A percentile compares a stretch with the other conserved stretches of the same genome.
These are phyloP conservation scores for Scheffersomyces titani DNA, from an alignment of 1,139 yeast genomes.

Conservation along the genomic window DNA sequence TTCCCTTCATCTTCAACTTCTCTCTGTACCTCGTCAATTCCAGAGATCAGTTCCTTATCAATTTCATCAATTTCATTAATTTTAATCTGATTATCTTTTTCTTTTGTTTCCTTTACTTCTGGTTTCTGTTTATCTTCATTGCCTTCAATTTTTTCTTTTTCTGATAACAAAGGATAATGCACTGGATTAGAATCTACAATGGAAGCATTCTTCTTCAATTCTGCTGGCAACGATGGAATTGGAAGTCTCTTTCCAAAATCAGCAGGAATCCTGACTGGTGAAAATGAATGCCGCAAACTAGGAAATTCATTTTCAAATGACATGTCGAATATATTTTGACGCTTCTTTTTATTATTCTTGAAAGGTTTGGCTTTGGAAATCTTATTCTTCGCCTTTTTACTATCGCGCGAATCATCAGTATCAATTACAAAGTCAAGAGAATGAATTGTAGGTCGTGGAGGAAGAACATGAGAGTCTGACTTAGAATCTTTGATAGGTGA, in stretches of 20 bases:
- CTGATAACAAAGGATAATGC: neutral
- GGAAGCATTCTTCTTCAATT: neutral
- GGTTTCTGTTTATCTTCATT: neutral
- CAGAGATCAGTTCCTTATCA: neutral
- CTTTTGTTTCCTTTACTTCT: neutral
- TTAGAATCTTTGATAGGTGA: conserved; percentile 10
- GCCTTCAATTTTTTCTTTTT: neutral
- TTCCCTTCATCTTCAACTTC: neutral
- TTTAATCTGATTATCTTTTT: neutral
- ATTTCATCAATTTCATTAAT: conserved; percentile 1
- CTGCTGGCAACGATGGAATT: neutral
- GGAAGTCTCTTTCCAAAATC: neutral
- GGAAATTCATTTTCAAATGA: conserved; percentile 16
- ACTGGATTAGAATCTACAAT: neutral
- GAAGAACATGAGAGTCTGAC: neutral
- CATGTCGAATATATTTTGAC: conserved; percentile 14
- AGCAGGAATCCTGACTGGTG: neutral
- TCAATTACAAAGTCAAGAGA: neutral
- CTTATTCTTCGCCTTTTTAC: neutral
- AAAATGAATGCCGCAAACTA: conserved; percentile 3
- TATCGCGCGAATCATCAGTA: neutral
- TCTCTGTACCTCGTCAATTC: neutral
- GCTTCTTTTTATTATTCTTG: conserved; percentile 1
- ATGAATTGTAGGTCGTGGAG: neutral
- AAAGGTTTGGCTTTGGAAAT: neutral